These are phyloP conservation scores for Blastobotrys elegans DNA, from an alignment of 1,139 yeast species.

Conservation along the genomic window DNA sequence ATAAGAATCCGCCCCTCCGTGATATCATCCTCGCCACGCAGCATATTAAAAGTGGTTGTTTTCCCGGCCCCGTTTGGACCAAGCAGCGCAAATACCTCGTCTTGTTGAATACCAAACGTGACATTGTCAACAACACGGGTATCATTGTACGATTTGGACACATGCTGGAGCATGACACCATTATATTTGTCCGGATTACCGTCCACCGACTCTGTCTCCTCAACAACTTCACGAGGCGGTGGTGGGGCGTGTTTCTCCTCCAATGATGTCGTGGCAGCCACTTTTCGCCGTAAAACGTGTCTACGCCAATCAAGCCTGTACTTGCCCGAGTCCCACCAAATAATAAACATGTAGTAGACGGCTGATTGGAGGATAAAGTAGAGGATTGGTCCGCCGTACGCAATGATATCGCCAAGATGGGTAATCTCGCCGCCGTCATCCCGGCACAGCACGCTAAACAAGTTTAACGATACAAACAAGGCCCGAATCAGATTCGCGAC, in stretches of 20 bases:
- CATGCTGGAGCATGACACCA: constrained; percentile 31
- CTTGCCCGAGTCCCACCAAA: constrained; percentile 36
- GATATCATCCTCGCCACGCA: constrained; percentile 48
- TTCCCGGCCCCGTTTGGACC: constrained; percentile 99
- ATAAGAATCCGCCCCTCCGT: constrained; percentile 31
- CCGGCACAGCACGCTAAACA: constrained; percentile 33
- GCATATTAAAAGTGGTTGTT: constrained; percentile 70
- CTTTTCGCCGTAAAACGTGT: background rate
- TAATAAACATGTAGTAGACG: constrained; percentile 24
- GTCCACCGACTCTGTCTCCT: constrained; percentile 21
- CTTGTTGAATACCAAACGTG: constrained; percentile 33
- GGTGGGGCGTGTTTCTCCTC: background rate
- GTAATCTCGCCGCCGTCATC: constrained; percentile 23
- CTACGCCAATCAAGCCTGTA: constrained; percentile 17
- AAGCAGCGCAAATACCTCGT: constrained; percentile 42
- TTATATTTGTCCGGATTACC: constrained; percentile 17
- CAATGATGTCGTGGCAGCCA: background rate
- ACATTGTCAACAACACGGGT: constrained; percentile 33
- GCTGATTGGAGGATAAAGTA: constrained; percentile 31
- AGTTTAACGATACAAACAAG: constrained; percentile 32
- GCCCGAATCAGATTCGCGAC: constrained; percentile 31
- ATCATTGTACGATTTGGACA: constrained; percentile 26
- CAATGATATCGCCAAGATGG: constrained; percentile 30
- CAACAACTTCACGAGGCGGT: constrained; percentile 16
- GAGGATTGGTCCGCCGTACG: constrained; percentile 36